Evolutionary conservation across 345 rosid species (phyloP), one percentile per base, ranked within the genome.

Genomic region (Gossypium australe): DNA sequence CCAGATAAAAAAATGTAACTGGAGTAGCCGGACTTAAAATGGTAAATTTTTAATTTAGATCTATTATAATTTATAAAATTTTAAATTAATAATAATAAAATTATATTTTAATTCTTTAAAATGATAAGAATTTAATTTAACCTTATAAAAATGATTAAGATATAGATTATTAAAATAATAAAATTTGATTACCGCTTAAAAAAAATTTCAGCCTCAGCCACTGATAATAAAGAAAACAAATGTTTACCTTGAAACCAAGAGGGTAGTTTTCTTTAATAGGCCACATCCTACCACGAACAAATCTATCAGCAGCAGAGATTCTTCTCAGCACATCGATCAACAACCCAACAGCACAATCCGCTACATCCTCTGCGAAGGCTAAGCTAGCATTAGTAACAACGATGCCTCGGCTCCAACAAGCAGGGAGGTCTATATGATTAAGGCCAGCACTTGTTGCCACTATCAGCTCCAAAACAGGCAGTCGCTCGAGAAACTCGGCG

Each of bases 361-460:
- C 90, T 29, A 27, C 82, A 29, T 85, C 88, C 82, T 83, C 85
- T 2, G 77, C 65, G 78, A 85, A 85, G 68, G 85, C 83, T 58
- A 56, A 1, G 34, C 86, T 78, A 22, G 84, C 80, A 62, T 77
- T 83, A 18, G 90, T 85, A 38, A 83, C 79, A 45, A 47, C 22
- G 73, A 87, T 73, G 74, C 87, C 80, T 16, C 90, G 78, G 41
- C 75, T 73, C 62, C 80, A 73, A 79, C 87, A 86, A 82, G 83
- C 88, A 12, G 38, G 51, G 49, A 84, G 79, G 80, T 86, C 88
- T 18, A 86, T 25, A 34, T 85, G 80, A 60, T 84, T 80, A 2
- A 80, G 3, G 48, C 87, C 89, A 9, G 76, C 71, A 76, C 77
- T 79, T 51, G 85, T 49, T n/a, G 58, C 77, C 65, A 84, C 83